phyloP scores from a whole-genome alignment of 108 stramenopile genomes.

The Cyclostephanos invisitatus region DNA sequence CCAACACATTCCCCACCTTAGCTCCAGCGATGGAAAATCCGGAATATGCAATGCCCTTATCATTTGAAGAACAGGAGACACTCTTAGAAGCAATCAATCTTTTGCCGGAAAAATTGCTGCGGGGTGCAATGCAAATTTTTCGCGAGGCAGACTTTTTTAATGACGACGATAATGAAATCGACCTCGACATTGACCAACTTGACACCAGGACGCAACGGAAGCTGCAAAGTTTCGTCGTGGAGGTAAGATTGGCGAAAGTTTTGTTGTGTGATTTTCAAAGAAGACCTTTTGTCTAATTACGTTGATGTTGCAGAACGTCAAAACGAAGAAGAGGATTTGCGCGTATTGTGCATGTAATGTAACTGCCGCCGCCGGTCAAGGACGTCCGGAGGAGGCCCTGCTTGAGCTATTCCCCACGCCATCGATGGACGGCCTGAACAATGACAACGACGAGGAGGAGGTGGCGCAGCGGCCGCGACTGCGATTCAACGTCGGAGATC shows the following conservation, averaged over 20 bases:
- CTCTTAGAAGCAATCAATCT: slow-evolving; percentile 81
- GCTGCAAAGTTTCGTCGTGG: slow-evolving; percentile 71
- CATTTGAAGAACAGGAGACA: slow-evolving; percentile 76
- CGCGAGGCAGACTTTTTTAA: slow-evolving; percentile 72
- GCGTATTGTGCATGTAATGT: too few species aligned
- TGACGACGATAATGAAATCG: slow-evolving; percentile 83
- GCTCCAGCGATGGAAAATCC: slow-evolving; percentile 49
- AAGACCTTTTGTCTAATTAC: slow-evolving; percentile 39
- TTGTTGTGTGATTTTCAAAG: slow-evolving; percentile 7
- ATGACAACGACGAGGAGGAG: too few species aligned
- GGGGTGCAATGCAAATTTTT: slow-evolving; percentile 83
- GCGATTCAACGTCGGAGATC: too few species aligned
- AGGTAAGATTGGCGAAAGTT: slow-evolving; percentile 65
- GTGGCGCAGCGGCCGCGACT: too few species aligned
- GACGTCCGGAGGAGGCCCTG: slow-evolving; percentile 44
- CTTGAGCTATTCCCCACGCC: too few species aligned
- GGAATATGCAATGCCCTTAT: slow-evolving; percentile 58
- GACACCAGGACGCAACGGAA: slow-evolving; percentile 77
- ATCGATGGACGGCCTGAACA: too few species aligned
- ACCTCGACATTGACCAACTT: slow-evolving; percentile 84
- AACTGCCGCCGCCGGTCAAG: slow-evolving; percentile 34
- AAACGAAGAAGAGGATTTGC: slow-evolving; percentile 40
- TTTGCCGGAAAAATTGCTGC: slow-evolving; percentile 58
- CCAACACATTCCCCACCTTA: slow-evolving; percentile 26
- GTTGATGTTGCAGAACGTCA: slow-evolving; percentile 19